phyloP scores from a whole-genome alignment of 495 filamentous ascomycete species.

The Penicillium steckii region DNA sequence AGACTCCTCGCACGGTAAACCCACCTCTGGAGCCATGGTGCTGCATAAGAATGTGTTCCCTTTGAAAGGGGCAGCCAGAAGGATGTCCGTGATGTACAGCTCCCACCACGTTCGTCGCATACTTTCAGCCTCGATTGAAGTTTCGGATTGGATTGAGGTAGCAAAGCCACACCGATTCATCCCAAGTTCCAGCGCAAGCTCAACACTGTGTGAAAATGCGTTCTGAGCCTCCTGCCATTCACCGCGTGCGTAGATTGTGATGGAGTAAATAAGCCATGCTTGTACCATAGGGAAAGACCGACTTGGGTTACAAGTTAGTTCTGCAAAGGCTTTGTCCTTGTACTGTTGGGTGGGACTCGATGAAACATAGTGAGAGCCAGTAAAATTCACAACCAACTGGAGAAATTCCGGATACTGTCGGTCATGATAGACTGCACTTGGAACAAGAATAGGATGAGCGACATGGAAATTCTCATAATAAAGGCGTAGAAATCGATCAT shows the following conservation, averaged over 20 bases:
- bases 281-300: constrained; percentile 37
- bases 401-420: constrained; percentile 38
- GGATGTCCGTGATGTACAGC: constrained; percentile 38
- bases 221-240: constrained; percentile 34
- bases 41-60: constrained; percentile 31
- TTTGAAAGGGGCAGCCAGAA: constrained; percentile 32
- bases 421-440: constrained; percentile 29
- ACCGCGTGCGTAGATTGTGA: constrained; percentile 34
- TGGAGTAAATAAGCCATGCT: constrained; percentile 37
- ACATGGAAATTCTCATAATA: constrained; percentile 44
- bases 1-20: constrained; percentile 40
- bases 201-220: constrained; percentile 28
- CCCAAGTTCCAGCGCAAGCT: constrained; percentile 37
- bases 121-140: constrained; percentile 37
- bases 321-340: constrained; percentile 23
- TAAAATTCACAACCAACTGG: constrained; percentile 36
- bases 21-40: constrained; percentile 32
- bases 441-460: constrained; percentile 40
- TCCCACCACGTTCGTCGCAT: constrained; percentile 46
- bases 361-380: constrained; percentile 37
- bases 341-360: constrained; percentile 21
- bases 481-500: constrained; percentile 34
- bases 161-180: constrained; percentile 39
- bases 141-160: constrained; percentile 16
- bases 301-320: constrained; percentile 26